Conservation (phyloP, 768 basidiomycete genomes). For the Suillus alpinus region DNA sequence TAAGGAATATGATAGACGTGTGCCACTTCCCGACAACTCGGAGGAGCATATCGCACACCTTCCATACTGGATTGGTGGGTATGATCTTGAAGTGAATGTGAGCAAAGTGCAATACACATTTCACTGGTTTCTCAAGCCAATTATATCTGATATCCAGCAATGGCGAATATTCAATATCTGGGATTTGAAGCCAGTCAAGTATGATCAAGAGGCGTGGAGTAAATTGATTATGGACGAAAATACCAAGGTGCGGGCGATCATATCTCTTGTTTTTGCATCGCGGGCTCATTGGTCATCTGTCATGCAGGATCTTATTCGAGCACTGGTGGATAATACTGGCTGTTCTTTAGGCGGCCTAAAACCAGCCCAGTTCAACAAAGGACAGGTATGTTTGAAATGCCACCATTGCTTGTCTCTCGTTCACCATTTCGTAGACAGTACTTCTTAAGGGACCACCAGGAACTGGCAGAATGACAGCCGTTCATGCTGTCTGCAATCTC, state of each 20-base stretch:
- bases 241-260: background rate
- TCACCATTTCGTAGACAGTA: background rate
- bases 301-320: background rate
- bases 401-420: background rate
- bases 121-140: background rate
- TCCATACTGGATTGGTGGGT: slow-evolving; percentile 1
- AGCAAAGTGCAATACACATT: background rate
- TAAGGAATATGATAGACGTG: background rate
- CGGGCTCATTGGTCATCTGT: background rate
- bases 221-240: background rate
- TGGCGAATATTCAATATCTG: background rate
- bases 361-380: background rate
- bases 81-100: background rate
- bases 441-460: background rate
- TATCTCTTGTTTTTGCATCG: background rate
- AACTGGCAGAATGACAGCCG: background rate
- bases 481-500: background rate
- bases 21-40: background rate
- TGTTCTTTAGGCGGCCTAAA: background rate
- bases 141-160: background rate
- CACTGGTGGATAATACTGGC: background rate
- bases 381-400: background rate
- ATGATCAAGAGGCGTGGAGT: background rate
- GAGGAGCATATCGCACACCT: background rate
- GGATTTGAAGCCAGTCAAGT: background rate